Evolutionary conservation across 371 early-diverging fungal species (phyloP), one percentile per base, ranked within the genome.

Genomic region (Ordospora pajunii): DNA sequence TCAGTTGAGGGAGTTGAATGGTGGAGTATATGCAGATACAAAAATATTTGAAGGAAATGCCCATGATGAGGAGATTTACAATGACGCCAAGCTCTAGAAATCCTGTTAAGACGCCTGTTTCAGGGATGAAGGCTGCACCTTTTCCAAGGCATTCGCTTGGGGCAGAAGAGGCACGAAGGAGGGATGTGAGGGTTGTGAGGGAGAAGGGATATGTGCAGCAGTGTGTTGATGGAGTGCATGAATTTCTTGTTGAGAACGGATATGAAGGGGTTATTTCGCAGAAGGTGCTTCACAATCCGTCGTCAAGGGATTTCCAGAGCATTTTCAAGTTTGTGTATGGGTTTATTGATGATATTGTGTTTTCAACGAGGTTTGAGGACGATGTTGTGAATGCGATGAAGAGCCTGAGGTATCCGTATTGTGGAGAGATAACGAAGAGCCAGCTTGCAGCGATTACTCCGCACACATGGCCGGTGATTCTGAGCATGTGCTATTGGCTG

Each of bases 401-500:
- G 66, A 87, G 87, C 1, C 85, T 94, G 67, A 91, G 90, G 72
- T 95, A 94, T 79, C 95, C 96, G 17, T 92, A 89, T 75, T 89
- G 89, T n/a, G 90, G 90, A 49, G 87, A 88, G 70, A 91, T 96
- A 40, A 89, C 87, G 64, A 90, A 90, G 83, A 89, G 91, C 65
- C 88, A 90, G 17, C 83, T 96, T 14, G 86, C 86, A 54, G 87
- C 93, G 6, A 89, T 92, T 23, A 88, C 92, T 3, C 87, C 89
- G 64, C 90, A 94, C 71, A 87, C 91, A 0, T 93, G 93, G 91
- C 95, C 95, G 0, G 85, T 87, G 3, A 86, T 93, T 44, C 83
- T 96, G 46, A 93, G 90, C 3, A 87, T 91, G 84, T 83, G 94
- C 8, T 83, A 87, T 7, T 96, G 96, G 95, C 83, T 96, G 86